Evolutionary conservation across 2,329 filamentous ascomycete species (phyloP).

Genomic region (Pseudogymnoascus sp.): DNA sequence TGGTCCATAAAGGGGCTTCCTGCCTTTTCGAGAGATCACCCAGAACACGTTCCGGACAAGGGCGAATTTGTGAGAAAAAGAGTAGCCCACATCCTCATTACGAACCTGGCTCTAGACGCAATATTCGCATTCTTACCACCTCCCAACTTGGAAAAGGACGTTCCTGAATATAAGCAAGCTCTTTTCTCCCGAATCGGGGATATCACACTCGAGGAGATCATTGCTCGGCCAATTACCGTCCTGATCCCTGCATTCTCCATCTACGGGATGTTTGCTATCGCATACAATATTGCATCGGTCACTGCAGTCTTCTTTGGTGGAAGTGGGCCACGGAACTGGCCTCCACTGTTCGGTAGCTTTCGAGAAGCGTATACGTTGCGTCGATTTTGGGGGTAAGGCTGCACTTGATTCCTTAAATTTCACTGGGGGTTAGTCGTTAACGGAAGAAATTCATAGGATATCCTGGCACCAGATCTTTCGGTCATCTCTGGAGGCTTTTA

Average conservation of each 20-base stretch:
- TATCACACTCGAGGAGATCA: not conserved
- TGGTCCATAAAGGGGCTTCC: not conserved
- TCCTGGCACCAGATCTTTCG: not conserved
- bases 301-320: not conserved
- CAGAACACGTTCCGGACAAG: not conserved
- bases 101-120: not conserved
- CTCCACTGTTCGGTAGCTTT: not conserved
- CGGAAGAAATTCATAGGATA: not conserved
- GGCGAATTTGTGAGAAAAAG: not conserved
- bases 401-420: not conserved
- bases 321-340: not conserved
- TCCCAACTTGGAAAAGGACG: not conserved
- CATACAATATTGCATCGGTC: not conserved
- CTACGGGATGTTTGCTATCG: not conserved
- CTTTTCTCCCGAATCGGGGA: not conserved
- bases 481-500: not conserved
- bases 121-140: not conserved
- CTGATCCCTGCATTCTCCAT: not conserved
- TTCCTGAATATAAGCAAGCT: not conserved
- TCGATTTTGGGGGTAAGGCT: not conserved
- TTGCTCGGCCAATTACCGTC: not conserved
- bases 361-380: not conserved
- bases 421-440: not conserved
- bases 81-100: not conserved
- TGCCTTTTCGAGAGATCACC: not conserved